Percentiles rank a stretch among this genome's conserved stretches.
These are phyloP conservation scores for Anthracocystis walkeri DNA, from an alignment of 1,284 basidiomycete genomes.

Conservation along the genomic window DNA sequence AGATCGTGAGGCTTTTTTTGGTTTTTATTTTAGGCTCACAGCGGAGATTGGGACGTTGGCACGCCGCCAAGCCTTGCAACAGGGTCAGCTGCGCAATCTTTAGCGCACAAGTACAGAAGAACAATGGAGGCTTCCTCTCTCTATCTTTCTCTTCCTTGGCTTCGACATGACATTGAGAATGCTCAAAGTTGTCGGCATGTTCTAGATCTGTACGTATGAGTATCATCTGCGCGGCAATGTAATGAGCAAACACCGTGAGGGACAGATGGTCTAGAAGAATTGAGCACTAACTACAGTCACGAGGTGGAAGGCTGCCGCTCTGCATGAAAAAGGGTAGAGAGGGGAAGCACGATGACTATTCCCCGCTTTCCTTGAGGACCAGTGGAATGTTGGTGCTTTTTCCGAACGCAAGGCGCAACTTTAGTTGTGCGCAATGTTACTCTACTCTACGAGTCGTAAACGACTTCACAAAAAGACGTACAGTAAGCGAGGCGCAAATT, in stretches of 20 bases:
- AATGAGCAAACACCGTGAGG: not conserved
- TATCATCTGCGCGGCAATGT: not conserved
- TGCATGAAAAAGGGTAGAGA: not conserved
- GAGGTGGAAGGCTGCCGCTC: conserved; percentile 15
- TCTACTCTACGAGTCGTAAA: not conserved
- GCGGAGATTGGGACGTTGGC: not conserved
- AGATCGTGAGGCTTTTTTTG: not conserved
- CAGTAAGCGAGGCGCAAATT: not conserved
- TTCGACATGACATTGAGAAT: no score
- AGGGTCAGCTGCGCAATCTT: no score
- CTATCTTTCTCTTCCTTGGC: not conserved
- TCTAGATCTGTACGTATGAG: not conserved
- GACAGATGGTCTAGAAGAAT: not conserved
- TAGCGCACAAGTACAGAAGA: no score
- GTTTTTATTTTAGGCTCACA: not conserved
- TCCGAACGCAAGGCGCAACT: not conserved
- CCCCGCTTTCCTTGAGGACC: conserved; percentile 1
- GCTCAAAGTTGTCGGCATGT: not conserved
- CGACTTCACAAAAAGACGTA: not conserved
- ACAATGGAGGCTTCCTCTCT: not conserved
- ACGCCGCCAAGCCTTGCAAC: conserved; percentile 1
- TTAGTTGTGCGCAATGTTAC: no score
- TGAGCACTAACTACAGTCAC: not conserved
- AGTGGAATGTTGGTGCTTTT: not conserved
- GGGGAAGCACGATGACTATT: not conserved